Evolutionary conservation across 352 stramenopile species (phyloP).

Genomic region (Ophiocytium majus): DNA sequence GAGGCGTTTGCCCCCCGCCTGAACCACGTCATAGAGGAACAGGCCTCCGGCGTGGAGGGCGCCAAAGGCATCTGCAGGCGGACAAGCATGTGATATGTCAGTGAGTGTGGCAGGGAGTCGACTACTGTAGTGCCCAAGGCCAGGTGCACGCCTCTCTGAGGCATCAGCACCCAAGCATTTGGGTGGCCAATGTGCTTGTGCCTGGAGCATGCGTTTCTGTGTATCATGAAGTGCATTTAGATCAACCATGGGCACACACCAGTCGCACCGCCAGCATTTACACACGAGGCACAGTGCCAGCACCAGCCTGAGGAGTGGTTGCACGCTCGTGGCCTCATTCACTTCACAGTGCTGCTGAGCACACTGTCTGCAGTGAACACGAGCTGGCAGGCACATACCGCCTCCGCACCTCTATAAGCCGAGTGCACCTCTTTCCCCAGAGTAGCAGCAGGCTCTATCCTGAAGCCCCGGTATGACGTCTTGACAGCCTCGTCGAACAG

Average conservation of each 20-base stretch:
- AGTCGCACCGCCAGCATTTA: neutral
- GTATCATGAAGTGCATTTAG: neutral
- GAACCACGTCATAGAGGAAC: constrained; percentile 63
- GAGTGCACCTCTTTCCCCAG: constrained; percentile 31
- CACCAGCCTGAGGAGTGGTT: no score
- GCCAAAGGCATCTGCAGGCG: constrained; percentile 24
- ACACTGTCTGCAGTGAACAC: neutral
- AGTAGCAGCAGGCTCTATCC: constrained; percentile 15
- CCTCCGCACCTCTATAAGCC: constrained; percentile 8
- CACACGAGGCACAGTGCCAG: no score
- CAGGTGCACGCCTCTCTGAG: neutral
- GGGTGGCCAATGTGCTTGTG: no score
- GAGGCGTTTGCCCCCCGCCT: constrained; percentile 62
- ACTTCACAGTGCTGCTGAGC: neutral
- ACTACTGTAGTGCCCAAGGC: neutral
- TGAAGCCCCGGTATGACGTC: constrained; percentile 36
- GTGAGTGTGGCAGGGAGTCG: neutral
- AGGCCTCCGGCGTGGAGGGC: constrained; percentile 58
- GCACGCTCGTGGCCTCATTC: neutral
- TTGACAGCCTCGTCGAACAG: constrained; percentile 30
- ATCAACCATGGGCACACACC: neutral
- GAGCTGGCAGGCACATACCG: neutral
- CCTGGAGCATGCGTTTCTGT: no score
- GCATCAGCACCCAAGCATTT: neutral
- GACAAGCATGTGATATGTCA: constrained; percentile 1